These are phyloP conservation scores for Xylaria sp. DNA, from an alignment of 2,329 filamentous ascomycete genomes.

Conservation along the genomic window DNA sequence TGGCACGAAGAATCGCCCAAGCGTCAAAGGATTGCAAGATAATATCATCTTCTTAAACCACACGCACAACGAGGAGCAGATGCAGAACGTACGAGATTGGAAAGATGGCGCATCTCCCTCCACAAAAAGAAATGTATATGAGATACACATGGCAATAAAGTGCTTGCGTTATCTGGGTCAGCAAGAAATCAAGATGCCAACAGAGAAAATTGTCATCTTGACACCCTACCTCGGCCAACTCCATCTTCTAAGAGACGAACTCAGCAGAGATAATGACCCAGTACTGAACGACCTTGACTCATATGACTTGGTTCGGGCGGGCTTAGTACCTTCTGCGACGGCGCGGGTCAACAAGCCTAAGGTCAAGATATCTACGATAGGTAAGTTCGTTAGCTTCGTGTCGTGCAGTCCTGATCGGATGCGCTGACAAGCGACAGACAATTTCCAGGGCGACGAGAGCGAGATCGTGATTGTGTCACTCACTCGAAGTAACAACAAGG, in stretches of 20 bases:
- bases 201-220: constrained; percentile 68
- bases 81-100: constrained; percentile 51
- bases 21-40: constrained; percentile 61
- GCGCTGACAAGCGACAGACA: constrained; percentile 57
- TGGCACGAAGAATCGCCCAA: constrained; percentile 44
- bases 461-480: constrained; percentile 74
- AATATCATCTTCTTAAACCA: constrained; percentile 72
- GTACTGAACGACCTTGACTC: constrained; percentile 72
- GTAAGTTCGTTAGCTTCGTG: constrained; percentile 47
- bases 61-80: constrained; percentile 54
- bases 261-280: constrained; percentile 65
- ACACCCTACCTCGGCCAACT: constrained; percentile 77
- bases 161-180: constrained; percentile 71
- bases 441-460: constrained; percentile 79
- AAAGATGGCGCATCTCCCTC: constrained; percentile 54
- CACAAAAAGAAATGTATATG: constrained; percentile 69
- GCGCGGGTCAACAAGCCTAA: constrained; percentile 56
- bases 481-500: constrained; percentile 66
- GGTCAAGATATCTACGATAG: constrained; percentile 71
- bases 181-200: constrained; percentile 65
- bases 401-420: neutral
- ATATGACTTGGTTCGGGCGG: constrained; percentile 65
- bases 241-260: constrained; percentile 56
- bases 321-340: constrained; percentile 60
- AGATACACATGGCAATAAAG: constrained; percentile 70